These are phyloP conservation scores for Phytopythium chamaehyphon DNA, from an alignment of 352 stramenopile species.

Conservation along the genomic window DNA sequence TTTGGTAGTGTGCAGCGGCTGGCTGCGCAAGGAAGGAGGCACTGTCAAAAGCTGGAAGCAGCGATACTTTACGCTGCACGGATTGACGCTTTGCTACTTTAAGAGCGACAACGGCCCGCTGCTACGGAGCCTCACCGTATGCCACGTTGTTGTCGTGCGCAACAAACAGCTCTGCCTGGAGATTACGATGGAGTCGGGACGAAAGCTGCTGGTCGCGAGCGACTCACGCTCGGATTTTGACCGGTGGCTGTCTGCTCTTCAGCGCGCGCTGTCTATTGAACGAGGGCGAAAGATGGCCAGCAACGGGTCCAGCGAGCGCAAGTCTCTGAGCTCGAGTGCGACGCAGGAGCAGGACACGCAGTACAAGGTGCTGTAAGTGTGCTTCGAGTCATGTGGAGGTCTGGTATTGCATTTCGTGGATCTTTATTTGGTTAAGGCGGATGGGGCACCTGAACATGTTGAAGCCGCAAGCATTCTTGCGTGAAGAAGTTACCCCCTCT, in stretches of 20 bases:
- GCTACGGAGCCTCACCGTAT: slow-evolving; percentile 60
- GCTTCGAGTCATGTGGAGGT: no score
- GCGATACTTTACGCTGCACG: slow-evolving; percentile 77
- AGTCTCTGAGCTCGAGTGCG: not conserved
- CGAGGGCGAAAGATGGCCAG: slow-evolving; percentile 29
- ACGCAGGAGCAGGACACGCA: slow-evolving; percentile 1
- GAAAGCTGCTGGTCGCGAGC: slow-evolving; percentile 68
- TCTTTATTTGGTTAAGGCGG: no score
- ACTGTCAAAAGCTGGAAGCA: slow-evolving; percentile 84
- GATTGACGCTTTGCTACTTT: slow-evolving; percentile 77
- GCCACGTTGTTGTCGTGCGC: slow-evolving; percentile 59
- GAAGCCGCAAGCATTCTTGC: not conserved
- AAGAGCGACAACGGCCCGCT: slow-evolving; percentile 76
- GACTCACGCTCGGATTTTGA: slow-evolving; percentile 63
- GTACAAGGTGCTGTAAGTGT: slow-evolving; percentile 34
- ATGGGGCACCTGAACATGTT: no score
- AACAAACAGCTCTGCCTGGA: slow-evolving; percentile 73
- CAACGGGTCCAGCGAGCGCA: not conserved
- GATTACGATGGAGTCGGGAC: slow-evolving; percentile 67
- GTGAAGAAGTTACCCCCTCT: no score
- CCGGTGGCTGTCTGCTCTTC: slow-evolving; percentile 62
- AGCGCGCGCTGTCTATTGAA: slow-evolving; percentile 45
- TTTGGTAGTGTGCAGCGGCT: slow-evolving; percentile 63
- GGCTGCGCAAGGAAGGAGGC: slow-evolving; percentile 77
- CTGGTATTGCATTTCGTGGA: no score